Evolutionary conservation across 768 basidiomycete species (phyloP), one percentile per base, ranked within the genome.

Genomic region (Boletus tylopilopsis): DNA sequence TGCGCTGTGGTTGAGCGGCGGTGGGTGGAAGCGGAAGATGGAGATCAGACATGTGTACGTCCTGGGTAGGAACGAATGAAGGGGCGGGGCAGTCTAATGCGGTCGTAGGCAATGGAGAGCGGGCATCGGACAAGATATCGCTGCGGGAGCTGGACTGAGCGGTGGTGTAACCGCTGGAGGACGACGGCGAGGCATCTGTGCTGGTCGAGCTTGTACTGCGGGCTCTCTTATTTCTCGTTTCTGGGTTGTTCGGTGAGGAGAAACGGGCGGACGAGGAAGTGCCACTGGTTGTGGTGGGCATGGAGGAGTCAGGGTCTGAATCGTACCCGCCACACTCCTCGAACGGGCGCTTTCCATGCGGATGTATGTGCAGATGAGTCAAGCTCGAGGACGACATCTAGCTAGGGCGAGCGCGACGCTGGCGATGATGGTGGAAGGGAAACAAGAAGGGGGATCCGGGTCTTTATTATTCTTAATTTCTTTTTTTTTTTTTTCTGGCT

Each of bases 161-260:
- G 42, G 72, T 67, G 51, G 50, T 59, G 53, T 63, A 64, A 15
- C 68, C 61, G 13, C 73, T 74, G 6, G 73, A 71, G 5, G 66
- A 60, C 9, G 73, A 70, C 5, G 58, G 52, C 30, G 63, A 61
- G 50, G 47, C 53, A 35, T 68, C 68, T 47, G 70, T 71, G n/a
- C 64, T 67, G 38, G 74, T 73, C 29, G 73, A 77, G 51, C 74
- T 77, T 29, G 74, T 76, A 51, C 81, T 82, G 39, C 81, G 68
- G 5, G 82, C 78, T 27, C 82, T 68, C 65, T 83, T 83, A 53
- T 76, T 81, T 50, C 79, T 76, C 47, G 78, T 72, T 55, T 77
- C 76, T 40, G 73, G 70, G 57, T 69, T 69, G 44, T 61, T 70
- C 64, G 59, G 57, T 5, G 47, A 32, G 3, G 33, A 44, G 19